Evolutionary conservation across 2,329 filamentous ascomycete genomes (phyloP).

Genomic region (Fusarium continuum): DNA sequence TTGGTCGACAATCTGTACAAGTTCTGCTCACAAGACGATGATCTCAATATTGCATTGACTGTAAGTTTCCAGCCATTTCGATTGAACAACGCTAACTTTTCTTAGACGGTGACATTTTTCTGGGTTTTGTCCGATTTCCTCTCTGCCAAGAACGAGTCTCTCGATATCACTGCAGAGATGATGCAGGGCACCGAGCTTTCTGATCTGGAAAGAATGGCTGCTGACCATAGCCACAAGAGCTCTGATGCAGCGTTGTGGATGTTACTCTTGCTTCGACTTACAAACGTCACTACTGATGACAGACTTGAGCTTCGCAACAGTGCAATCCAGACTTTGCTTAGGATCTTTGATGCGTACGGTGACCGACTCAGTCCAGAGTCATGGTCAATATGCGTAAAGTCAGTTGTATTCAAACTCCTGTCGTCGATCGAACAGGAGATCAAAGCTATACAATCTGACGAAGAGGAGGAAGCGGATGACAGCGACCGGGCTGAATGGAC

Average conservation of each 20-base stretch:
- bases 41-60: slow-evolving; percentile 94
- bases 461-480: slow-evolving; percentile 52
- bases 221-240: slow-evolving; percentile 65
- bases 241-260: slow-evolving; percentile 82
- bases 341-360: slow-evolving; percentile 92
- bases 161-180: slow-evolving; percentile 66
- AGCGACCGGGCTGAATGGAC: slow-evolving; percentile 69
- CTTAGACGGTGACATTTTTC: slow-evolving; percentile 88
- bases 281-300: slow-evolving; percentile 75
- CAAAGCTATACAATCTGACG: slow-evolving; percentile 49
- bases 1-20: slow-evolving; percentile 88
- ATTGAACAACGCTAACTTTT: slow-evolving; percentile 2
- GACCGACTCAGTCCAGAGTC: slow-evolving; percentile 79
- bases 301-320: slow-evolving; percentile 82
- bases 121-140: slow-evolving; percentile 95
- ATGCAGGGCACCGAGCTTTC: slow-evolving; percentile 59
- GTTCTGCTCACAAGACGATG: slow-evolving; percentile 89
- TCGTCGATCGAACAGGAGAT: slow-evolving; percentile 72
- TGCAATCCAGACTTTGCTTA: slow-evolving; percentile 88
- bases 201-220: slow-evolving; percentile 67
- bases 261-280: slow-evolving; percentile 75
- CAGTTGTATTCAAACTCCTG: slow-evolving; percentile 81
- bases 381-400: slow-evolving; percentile 85
- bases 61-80: slow-evolving; percentile 55
- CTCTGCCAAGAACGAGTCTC: slow-evolving; percentile 65